phyloP scores from a whole-genome alignment of 169 alveolate genomes.

The Eimeria sp. region DNA sequence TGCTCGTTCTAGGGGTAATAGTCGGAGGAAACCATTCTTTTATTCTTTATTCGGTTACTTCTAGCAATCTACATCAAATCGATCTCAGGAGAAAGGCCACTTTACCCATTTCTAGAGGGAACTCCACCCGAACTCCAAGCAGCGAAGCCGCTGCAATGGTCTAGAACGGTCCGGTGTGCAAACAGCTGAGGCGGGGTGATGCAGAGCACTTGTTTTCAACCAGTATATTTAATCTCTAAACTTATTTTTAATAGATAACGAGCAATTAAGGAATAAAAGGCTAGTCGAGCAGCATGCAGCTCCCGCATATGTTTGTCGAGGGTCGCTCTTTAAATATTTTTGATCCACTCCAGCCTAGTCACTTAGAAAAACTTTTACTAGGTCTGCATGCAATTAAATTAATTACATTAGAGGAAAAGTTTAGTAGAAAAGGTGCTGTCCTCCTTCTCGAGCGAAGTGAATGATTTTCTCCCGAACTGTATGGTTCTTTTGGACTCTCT shows the following conservation, averaged over 20 bases:
- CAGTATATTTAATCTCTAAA: background rate
- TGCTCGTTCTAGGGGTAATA: background rate
- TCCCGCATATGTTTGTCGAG: no score
- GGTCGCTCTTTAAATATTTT: no score
- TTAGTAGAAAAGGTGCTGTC: no score
- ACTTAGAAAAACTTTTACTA: no score
- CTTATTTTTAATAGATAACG: no score
- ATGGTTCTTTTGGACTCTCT: no score
- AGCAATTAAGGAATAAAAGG: background rate
- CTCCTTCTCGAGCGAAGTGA: no score
- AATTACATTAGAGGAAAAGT: no score
- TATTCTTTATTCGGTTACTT: background rate
- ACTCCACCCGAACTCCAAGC: background rate
- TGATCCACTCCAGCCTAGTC: no score
- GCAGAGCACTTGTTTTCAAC: background rate
- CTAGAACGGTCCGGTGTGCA: slow-evolving; percentile 1
- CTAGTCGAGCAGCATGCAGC: background rate
- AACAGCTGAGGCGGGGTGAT: background rate
- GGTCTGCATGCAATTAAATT: no score
- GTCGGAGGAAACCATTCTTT: background rate
- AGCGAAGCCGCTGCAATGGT: slow-evolving; percentile 6
- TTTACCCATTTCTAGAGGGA: no score
- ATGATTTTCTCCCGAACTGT: no score
- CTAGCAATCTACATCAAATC: background rate
- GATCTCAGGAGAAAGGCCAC: background rate